Evolutionary conservation across 2,329 filamentous ascomycete genomes (phyloP), one percentile per base, ranked within the genome.

Genomic region (Periconia sp.): DNA sequence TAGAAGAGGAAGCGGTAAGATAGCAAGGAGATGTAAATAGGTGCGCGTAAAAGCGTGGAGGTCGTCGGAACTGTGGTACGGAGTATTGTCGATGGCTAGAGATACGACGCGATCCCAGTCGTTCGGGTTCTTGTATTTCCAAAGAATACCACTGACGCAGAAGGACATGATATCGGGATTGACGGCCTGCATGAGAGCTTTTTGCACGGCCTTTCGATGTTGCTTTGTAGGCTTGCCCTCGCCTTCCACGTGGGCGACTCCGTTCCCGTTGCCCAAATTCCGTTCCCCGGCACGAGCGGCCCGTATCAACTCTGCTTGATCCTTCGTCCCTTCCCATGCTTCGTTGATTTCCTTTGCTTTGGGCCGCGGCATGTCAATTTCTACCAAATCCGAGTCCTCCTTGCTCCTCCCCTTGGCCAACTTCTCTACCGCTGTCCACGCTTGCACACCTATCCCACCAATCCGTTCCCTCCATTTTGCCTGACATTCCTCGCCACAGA

Each of bases 21-120:
- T 62, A 5, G 73, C 66, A 8, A 75, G 63, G 10, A 81, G 74
- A 37, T 79, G 77, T 6, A 78, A 64, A 54, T 77, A 79, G 8
- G 73, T 70, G 33, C 69, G 66, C 44, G 69, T 73, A 51, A 76
- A 75, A 5, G 69, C 66, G 8, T 63, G 49, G 1, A 81, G 73
- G 44, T 79, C 75, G 19, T 69, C 65, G 7, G 62, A 47, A 46
- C 66, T 76, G 44, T 68, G 70, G 61, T 80, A 79, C 0, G 78
- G 77, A 17, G 64, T 71, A 1, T 64, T 47, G 60, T 80, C 76
- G 31, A 65, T 61, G 2, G 74, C 77, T 2, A 80, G 73, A 6
- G 65, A 65, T 11, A 74, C 60, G 0, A 80, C 50, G 3, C 57
- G 47, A 1, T 62, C 48, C 72, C 73, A 76, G 9, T 62, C 43